Base-by-base conservation (phyloP, 1,284 basidiomycete genomes). In the Rhodotorula sp. region DNA sequence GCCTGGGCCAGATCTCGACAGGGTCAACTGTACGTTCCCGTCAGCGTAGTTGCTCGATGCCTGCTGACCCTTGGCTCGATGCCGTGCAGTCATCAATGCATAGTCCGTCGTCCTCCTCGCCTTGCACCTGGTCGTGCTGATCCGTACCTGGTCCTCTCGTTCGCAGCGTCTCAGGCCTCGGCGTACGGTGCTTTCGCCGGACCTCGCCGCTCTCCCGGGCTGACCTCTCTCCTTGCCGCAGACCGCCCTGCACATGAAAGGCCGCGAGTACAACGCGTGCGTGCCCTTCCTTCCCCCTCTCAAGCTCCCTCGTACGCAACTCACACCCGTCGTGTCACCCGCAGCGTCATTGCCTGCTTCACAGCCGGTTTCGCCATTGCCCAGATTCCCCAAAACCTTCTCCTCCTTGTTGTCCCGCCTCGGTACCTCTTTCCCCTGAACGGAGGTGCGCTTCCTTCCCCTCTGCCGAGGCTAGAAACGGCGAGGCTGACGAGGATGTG, bases 231-330 rank as follows among this genome's bases (percentile, higher is more conserved):
- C 39, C 9, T 24, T 7, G n/a, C 20, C 22, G 20, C 56, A 85
- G 75, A 88, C 91, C 79, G 89, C 90, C 57, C 83, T 91, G 44
- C 76, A 84, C 68, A 88, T 91, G 85, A 80, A 83, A 58, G 89
- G 89, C 47, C 88, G 85, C 47, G 83, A 91, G 67, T 87, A 85
- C 78, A 90, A 90, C 74, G 78, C 78, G 73, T 60, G 53, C 3
- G 64, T 11, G 13, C 10, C 9, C 32, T 17, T 17, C 15, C 59
- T 74, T 17, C 67, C 71, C 24, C 51, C 22, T 20, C 53, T 15
- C 17, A 2, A 9, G 4, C 8, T 11, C n/a, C 30, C 20, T 7
- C 20, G 1, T 10, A 39, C 47, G 30, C 8, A 13, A 2, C 1
- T 20, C 4, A n/a, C 30, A 4, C 34, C 20, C 22, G 8, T 20